Conservation (phyloP, 140 eudicot species). For the Oenanthe javanica region DNA sequence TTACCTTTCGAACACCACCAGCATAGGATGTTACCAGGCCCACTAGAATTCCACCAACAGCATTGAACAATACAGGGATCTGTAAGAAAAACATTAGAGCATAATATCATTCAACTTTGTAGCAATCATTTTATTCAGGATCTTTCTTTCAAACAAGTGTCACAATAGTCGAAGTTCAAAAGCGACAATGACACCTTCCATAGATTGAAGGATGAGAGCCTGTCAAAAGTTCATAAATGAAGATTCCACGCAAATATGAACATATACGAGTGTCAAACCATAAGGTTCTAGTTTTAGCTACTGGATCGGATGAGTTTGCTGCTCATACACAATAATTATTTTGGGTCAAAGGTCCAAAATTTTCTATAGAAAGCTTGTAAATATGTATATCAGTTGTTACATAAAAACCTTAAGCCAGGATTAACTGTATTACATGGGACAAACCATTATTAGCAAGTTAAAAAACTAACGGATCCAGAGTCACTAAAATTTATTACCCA, state of each 20-base stretch:
- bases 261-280: background rate
- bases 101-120: background rate
- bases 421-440: background rate
- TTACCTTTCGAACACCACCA: constrained; percentile 94
- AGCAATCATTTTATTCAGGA: constrained; percentile 1
- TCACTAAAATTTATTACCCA: constrained; percentile 37
- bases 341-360: constrained; percentile 1
- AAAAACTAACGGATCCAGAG: background rate
- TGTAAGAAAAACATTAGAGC: constrained; percentile 28
- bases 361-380: background rate
- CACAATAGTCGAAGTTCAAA: background rate
- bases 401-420: background rate
- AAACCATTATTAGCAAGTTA: background rate
- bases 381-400: background rate
- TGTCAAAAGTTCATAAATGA: background rate
- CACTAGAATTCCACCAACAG: constrained; percentile 98
- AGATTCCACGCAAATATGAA: background rate
- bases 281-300: background rate
- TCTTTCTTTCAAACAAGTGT: background rate
- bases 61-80: constrained; percentile 88
- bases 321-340: background rate
- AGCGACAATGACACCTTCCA: background rate
- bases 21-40: constrained; percentile 95
- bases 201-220: background rate
- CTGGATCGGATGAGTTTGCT: background rate